Evolutionary conservation across 1,284 basidiomycete species (phyloP).

Genomic region (Porphyrellus sp.): DNA sequence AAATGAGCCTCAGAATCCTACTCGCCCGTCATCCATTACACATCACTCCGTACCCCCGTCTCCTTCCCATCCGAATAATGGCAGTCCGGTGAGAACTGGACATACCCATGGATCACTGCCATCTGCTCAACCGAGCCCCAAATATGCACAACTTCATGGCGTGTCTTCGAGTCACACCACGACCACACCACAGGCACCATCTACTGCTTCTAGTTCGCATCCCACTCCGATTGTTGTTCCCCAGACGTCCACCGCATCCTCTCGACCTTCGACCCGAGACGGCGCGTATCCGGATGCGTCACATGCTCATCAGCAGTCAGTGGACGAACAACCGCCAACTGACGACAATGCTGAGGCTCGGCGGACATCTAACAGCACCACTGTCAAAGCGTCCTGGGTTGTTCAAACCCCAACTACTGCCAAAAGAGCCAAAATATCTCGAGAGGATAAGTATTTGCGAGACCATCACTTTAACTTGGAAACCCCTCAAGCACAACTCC

Average conservation of each 20-base stretch:
- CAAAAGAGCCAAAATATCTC: constrained; percentile 20
- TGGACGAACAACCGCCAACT: constrained; percentile 11
- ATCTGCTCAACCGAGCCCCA: constrained; percentile 29
- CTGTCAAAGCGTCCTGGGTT: constrained; percentile 34
- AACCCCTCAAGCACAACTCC: constrained; percentile 30
- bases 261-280: constrained; percentile 31
- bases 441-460: constrained; percentile 32
- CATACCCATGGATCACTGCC: constrained; percentile 8
- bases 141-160: constrained; percentile 22
- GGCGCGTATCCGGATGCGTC: constrained; percentile 9
- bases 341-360: constrained; percentile 16
- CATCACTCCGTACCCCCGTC: constrained; percentile 26
- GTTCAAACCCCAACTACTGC: constrained; percentile 30
- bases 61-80: constrained; percentile 11
- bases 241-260: constrained; percentile 23
- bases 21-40: constrained; percentile 26
- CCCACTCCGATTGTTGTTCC: constrained; percentile 22
- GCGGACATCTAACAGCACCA: constrained; percentile 19
- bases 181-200: constrained; percentile 20
- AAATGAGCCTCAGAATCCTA: constrained; percentile 28
- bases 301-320: constrained; percentile 10
- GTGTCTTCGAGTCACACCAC: constrained; percentile 9
- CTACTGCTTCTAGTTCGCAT: constrained; percentile 18
- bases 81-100: constrained; percentile 17
- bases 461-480: constrained; percentile 22